These are phyloP conservation scores for Termitomyces eurrhizus DNA, from an alignment of 768 basidiomycete species.

Conservation along the genomic window DNA sequence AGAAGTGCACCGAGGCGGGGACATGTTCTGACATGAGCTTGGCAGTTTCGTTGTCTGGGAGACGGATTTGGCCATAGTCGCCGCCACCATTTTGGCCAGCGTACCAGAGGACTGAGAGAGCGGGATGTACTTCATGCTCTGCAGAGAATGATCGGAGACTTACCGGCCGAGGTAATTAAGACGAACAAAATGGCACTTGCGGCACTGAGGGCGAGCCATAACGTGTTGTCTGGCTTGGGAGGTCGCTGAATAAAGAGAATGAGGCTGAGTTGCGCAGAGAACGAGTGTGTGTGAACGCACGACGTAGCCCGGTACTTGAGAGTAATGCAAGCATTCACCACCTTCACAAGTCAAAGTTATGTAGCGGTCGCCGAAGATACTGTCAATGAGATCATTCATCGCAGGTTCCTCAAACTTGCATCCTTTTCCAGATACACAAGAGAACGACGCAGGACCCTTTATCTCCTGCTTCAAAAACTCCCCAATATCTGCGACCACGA, in stretches of 20 bases:
- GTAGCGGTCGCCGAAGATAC: constrained; percentile 88
- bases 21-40: constrained; percentile 93
- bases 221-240: constrained; percentile 76
- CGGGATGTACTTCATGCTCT: neutral
- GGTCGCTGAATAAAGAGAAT: constrained; percentile 48
- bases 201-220: constrained; percentile 81
- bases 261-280: neutral
- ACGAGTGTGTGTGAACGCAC: constrained; percentile 33
- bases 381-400: constrained; percentile 93
- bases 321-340: constrained; percentile 92
- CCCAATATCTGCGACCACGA: constrained; percentile 64
- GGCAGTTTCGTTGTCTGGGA: constrained; percentile 77
- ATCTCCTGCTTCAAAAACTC: constrained; percentile 92
- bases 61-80: constrained; percentile 67
- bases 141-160: constrained; percentile 7
- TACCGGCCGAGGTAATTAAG: constrained; percentile 60
- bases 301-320: constrained; percentile 90
- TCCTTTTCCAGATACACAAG: constrained; percentile 63
- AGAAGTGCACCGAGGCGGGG: constrained; percentile 91
- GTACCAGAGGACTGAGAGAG: constrained; percentile 74
- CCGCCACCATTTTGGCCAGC: constrained; percentile 70
- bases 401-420: constrained; percentile 94
- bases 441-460: constrained; percentile 86
- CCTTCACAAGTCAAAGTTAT: constrained; percentile 86
- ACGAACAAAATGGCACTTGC: constrained; percentile 77